Base-by-base conservation (phyloP, 139 green algal genomes). In the Coelastrella sp. region DNA sequence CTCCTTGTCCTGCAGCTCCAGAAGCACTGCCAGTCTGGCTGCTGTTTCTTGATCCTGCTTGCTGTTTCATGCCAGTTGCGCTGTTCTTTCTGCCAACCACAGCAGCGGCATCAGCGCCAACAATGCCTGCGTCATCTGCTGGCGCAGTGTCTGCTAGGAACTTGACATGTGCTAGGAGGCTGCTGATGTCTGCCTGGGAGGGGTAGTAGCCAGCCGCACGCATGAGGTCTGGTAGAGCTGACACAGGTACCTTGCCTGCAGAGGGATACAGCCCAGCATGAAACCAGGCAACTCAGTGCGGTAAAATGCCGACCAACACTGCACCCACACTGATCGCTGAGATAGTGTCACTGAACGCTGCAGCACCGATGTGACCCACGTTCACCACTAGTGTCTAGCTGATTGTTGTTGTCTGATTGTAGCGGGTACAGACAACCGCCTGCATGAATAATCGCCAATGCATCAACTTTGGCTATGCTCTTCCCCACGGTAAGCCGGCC, bases 121-220 rank as follows among this genome's bases (percentile, higher is more conserved):
- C 73, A 10, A 79, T 66, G 4, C 57, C 76, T 14, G 16, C 61
- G 4, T 64, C 64, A 32, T 80, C 77, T 73, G 76, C 79, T 20
- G 86, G 74, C 5, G 59, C 73, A 17, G 80, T 58, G 6, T 59
- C 90, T 76, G 68, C 80, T 58, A 92, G 74, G 20, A 92, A 91
- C 7, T 22, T 16, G 11, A 94, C 64, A 56, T 91, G 89, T 58
- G 90, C 86, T 5, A 78, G 19, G 4, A 87, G 64, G 14, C 57
- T 82, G 32, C 85, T 66, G 14, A 87, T 84, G 61, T 91, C 87
- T 64, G 78, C 79, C 5, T 22, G 17, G 2, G 92, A 95, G 1
- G 95, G 96, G 94, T 96, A 98, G 90, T 95, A 96, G 47, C 96
- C 96, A 16, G 95, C 92, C 56, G 95, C 93, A 17, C 94, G 92